Evolutionary conservation across 2,329 filamentous ascomycete species (phyloP), one percentile per base, ranked within the genome.

Genomic region (Emergomyces orientalis): DNA sequence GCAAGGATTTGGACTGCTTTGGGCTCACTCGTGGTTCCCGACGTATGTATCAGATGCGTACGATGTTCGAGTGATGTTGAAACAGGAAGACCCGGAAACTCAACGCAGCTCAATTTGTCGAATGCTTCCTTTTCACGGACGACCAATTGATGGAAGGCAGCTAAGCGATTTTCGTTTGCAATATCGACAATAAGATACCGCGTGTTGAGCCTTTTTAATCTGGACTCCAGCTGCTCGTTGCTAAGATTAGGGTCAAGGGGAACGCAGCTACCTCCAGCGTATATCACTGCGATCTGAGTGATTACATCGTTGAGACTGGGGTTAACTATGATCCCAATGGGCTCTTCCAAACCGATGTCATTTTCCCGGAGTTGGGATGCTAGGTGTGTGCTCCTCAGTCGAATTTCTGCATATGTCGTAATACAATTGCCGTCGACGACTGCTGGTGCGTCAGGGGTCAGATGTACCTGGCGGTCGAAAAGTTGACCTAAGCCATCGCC

Each of bases 211-310:
- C 39, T 59, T 32, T 64, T 19, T 11, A 71, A 41, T 4, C 63
- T 62, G 19, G 25, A n/a, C 34, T 65, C 43, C 19, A 71, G 66
- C 43, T 65, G 66, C 9, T 47, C 19, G 25, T 70, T 65, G n/a
- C 67, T 66, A 25, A 70, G 49, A 0, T 59, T 59, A 14, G 66
- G 63, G 56, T 71, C 69, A 34, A 71, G 59, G 7, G 69, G 65
- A 19, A 65, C 66, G 54, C 68, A 69, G 3, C 61, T 69, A 2
- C 65, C 68, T 1, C 68, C 69, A 5, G 68, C 68, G 55, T 67
- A 67, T 9, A 69, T 54, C n/a, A 71, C 61, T 3, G 68, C 69
- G 17, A 71, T 43, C 49, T 71, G 70, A 17, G 68, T 59, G 14
- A 71, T 51, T 7, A 67, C 61, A 34, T 70, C 63, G n/a, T 30